Percentiles rank a stretch among this genome's conserved stretches.
These are phyloP conservation scores for Andrographis paniculata DNA, from an alignment of 305 asterid species.

Conservation along the genomic window DNA sequence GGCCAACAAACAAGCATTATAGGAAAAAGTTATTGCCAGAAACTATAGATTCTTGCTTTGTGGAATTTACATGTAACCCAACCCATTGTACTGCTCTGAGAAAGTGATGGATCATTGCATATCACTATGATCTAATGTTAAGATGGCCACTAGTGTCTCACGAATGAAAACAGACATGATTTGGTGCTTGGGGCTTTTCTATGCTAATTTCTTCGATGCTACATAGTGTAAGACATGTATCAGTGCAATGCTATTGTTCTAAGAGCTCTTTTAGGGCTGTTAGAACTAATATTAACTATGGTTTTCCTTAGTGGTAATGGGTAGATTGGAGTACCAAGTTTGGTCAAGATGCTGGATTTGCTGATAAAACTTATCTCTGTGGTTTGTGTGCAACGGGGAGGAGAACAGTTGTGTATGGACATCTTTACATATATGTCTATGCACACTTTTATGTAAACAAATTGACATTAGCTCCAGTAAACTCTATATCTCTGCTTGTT, in stretches of 20 bases:
- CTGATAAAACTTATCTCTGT: slow-evolving; percentile 2
- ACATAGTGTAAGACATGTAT: slow-evolving; percentile 16
- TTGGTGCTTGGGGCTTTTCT: slow-evolving; percentile 8
- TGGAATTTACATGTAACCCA: slow-evolving; percentile 23
- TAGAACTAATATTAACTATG: slow-evolving; percentile 17
- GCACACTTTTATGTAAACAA: slow-evolving; percentile 13
- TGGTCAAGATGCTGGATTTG: slow-evolving; percentile 16
- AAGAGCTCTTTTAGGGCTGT: slow-evolving; percentile 17
- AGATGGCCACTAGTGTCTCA: slow-evolving; percentile 14
- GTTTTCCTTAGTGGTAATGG: slow-evolving; percentile 18
- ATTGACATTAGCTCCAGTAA: slow-evolving; percentile 16
- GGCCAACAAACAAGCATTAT: slow-evolving; percentile 25
- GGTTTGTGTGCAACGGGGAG: slow-evolving; percentile 17
- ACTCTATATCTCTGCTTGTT: slow-evolving; percentile 15
- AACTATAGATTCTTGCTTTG: slow-evolving; percentile 17
- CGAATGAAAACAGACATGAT: slow-evolving; percentile 13
- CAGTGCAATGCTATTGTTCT: slow-evolving; percentile 13
- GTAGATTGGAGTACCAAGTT: slow-evolving; percentile 14
- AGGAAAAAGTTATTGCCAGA: slow-evolving; percentile 20
- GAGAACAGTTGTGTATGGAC: slow-evolving; percentile 15
- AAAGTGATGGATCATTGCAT: slow-evolving; percentile 17
- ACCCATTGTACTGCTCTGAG: slow-evolving; percentile 18
- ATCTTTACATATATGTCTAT: slow-evolving; percentile 17
- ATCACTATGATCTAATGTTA: slow-evolving; percentile 16
- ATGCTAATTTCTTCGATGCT: slow-evolving; percentile 16